These are phyloP conservation scores for Cryptococcus amylolentus DNA, from an alignment of 1,284 basidiomycete genomes.

Conservation along the genomic window DNA sequence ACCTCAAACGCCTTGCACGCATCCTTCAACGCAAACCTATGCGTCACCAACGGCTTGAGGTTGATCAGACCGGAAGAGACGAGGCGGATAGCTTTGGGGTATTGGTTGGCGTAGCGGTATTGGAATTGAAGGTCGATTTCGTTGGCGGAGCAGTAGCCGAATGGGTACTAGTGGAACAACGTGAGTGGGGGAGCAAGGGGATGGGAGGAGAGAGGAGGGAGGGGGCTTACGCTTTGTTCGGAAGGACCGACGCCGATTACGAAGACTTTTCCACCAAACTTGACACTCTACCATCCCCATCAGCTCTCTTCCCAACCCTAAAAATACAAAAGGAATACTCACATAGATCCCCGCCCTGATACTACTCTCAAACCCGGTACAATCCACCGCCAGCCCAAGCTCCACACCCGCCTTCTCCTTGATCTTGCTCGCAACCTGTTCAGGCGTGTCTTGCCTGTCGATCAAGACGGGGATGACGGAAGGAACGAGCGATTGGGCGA, in stretches of 20 bases:
- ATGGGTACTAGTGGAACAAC: slow-evolving; percentile 42
- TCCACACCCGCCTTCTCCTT: slow-evolving; percentile 39
- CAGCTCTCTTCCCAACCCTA: not conserved
- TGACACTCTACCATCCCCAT: slow-evolving; percentile 41
- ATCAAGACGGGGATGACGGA: slow-evolving; percentile 50
- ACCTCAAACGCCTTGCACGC: no score
- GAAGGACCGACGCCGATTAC: slow-evolving; percentile 56
- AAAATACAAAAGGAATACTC: slow-evolving; percentile 16
- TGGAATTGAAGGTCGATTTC: slow-evolving; percentile 57
- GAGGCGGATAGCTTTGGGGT: slow-evolving; percentile 77
- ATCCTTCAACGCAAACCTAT: no score
- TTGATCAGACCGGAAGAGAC: slow-evolving; percentile 47
- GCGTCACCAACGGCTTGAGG: no score
- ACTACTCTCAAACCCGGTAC: slow-evolving; percentile 79
- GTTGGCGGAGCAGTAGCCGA: slow-evolving; percentile 54
- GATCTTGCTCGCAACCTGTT: slow-evolving; percentile 42
- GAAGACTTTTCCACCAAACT: slow-evolving; percentile 54
- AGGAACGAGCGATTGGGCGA: slow-evolving; percentile 54
- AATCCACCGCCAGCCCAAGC: slow-evolving; percentile 47
- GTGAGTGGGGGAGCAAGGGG: no score
- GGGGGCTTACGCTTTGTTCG: slow-evolving; percentile 41
- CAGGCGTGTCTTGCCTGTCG: slow-evolving; percentile 30
- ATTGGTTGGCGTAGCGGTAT: slow-evolving; percentile 55
- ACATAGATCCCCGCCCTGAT: slow-evolving; percentile 78
- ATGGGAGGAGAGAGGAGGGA: not conserved